Evolutionary conservation across 192 early-diverging fungal genomes (phyloP).

Genomic region (Mortierella alpina): DNA sequence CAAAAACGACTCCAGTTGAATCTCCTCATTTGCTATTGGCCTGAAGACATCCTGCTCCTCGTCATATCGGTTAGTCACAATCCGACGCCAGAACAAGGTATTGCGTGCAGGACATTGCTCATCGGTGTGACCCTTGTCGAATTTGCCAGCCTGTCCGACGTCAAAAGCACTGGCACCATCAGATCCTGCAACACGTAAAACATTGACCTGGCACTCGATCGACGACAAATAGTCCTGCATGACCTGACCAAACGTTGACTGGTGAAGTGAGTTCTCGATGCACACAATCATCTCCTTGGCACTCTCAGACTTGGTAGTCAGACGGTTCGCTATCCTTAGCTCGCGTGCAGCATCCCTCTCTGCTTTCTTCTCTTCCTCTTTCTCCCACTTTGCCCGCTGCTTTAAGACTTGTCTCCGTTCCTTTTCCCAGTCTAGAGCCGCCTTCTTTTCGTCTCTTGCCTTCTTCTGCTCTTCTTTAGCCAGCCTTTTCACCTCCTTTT

Average conservation of each 20-base stretch:
- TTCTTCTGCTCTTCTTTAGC: neutral
- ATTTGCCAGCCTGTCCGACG: no score
- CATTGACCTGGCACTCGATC: constrained; percentile 22
- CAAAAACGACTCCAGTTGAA: constrained; percentile 35
- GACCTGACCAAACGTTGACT: constrained; percentile 32
- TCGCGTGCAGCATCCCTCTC: constrained; percentile 29
- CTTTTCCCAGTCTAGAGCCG: constrained; percentile 6
- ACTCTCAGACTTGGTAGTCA: constrained; percentile 26
- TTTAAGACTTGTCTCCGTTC: neutral
- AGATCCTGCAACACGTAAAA: neutral
- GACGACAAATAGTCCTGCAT: constrained; percentile 22
- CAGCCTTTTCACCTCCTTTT: constrained; percentile 3
- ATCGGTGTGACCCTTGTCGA: neutral
- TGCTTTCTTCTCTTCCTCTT: constrained; percentile 18
- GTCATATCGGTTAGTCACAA: constrained; percentile 37
- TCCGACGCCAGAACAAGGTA: constrained; percentile 55
- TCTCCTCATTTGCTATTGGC: constrained; percentile 4
- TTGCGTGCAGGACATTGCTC: constrained; percentile 12
- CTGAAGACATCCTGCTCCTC: constrained; percentile 32
- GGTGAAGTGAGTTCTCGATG: constrained; percentile 45
- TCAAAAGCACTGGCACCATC: constrained; percentile 3
- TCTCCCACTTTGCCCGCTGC: neutral
- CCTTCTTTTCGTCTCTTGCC: constrained; percentile 1
- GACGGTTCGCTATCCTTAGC: constrained; percentile 46
- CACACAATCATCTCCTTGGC: constrained; percentile 59